Base-by-base conservation (phyloP, 2,329 filamentous ascomycete genomes). In the Curvularia hawaiiensis region DNA sequence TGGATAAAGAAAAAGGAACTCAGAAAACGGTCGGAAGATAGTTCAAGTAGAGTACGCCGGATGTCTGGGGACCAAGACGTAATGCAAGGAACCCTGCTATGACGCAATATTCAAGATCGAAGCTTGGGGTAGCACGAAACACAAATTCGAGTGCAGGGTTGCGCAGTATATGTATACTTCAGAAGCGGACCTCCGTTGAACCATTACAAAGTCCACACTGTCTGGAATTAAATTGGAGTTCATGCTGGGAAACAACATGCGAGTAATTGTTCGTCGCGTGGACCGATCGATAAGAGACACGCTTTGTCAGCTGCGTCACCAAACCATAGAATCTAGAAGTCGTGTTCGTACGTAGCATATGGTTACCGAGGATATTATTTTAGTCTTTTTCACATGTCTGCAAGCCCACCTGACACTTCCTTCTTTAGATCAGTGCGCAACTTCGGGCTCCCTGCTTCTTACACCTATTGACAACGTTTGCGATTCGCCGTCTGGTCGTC, bases 71-170 rank as follows among this genome's bases (percentile, higher is more conserved):
- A 26, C 18, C 45, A 64, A 64, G 64, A 73, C 64, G 68, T 72
- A 65, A 67, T 61, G 56, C 51, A 20, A 46, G 18, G 49, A 49
- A 43, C 50, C 40, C 30, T 43, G 46, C 31, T 50, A 68, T 66
- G 63, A 69, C 63, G 67, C 59, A 66, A 67, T 67, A 48, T 45
- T 62, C 26, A 30, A 64, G 60, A 65, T 63, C 49, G 51, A 20
- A 50, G 31, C 39, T 58, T 26, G 38, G 40, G 41, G 53, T 30
- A 16, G 20, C 28, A 33, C 49, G n/a, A 43, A 40, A 43, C 41
- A 54, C 52, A 20, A 54, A 18, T 43, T 38, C 26, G 55, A 28
- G 48, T 33, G 50, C 24, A 24, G 38, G 22, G 16, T n/a, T 4
- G 6, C 18, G 30, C 18, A 3, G 14, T 28, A 44, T 31, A 50